A percentile compares a stretch with the other conserved stretches of the same genome.
phyloP scores from a whole-genome alignment of 352 stramenopile genomes.

The Globisporangium okanoganense region DNA sequence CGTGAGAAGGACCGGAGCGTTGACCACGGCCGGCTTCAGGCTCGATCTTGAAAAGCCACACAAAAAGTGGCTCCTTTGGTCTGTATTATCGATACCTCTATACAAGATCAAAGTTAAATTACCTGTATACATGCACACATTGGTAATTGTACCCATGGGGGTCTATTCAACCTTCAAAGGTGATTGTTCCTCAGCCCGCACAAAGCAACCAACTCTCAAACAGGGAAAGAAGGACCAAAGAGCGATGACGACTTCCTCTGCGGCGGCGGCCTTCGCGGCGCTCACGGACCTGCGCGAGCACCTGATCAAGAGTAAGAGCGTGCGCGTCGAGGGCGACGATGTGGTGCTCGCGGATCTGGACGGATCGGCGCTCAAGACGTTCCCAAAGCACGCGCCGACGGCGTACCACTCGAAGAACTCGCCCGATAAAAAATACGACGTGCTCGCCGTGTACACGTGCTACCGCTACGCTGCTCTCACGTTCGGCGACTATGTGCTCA shows the following conservation, averaged over 20 bases:
- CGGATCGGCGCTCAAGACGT: slow-evolving; percentile 36
- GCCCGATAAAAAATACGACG: slow-evolving; percentile 76
- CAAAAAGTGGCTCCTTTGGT: too few relatives aligned
- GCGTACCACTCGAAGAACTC: slow-evolving; percentile 81
- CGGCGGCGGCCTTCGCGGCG: slow-evolving; percentile 26
- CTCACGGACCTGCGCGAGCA: slow-evolving; percentile 58
- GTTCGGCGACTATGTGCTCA: slow-evolving; percentile 86
- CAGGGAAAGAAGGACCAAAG: background rate
- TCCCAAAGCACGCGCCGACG: slow-evolving; percentile 65
- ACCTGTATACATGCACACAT: too few relatives aligned
- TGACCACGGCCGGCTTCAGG: slow-evolving; percentile 15
- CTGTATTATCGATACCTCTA: too few relatives aligned
- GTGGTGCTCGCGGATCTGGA: slow-evolving; percentile 58
- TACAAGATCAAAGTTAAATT: too few relatives aligned
- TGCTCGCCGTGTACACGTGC: slow-evolving; percentile 78
- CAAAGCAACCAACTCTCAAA: background rate
- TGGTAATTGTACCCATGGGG: background rate
- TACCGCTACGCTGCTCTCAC: slow-evolving; percentile 65
- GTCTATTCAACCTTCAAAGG: background rate
- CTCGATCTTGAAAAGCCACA: background rate
- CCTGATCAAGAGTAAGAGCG: slow-evolving; percentile 65
- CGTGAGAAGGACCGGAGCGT: slow-evolving; percentile 36
- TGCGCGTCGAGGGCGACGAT: slow-evolving; percentile 51
- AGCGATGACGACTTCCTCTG: background rate
- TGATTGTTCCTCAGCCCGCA: background rate